Evolutionary conservation across 2,329 filamentous ascomycete genomes (phyloP).

Genomic region (Hymenoscyphus linearis): DNA sequence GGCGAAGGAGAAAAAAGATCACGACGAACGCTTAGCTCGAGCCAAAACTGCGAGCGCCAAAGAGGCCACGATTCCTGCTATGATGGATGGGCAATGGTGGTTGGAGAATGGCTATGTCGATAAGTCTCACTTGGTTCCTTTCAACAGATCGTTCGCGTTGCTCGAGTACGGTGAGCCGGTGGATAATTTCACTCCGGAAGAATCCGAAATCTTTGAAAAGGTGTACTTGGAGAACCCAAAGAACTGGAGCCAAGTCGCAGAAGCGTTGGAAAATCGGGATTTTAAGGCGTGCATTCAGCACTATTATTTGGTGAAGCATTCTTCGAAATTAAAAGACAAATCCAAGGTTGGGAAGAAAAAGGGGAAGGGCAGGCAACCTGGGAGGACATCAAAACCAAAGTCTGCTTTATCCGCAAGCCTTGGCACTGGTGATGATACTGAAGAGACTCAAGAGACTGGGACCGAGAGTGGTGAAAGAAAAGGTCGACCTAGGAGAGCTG

Average conservation of each 20-base stretch:
- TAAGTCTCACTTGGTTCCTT: conserved; percentile 57
- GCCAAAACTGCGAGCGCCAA: conserved; percentile 70
- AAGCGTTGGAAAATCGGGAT: conserved; percentile 59
- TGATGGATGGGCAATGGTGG: conserved; percentile 58
- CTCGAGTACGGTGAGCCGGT: conserved; percentile 69
- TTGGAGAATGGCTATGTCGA: conserved; percentile 57
- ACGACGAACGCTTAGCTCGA: conserved; percentile 57
- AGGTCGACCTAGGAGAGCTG: conserved; percentile 54
- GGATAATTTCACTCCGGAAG: conserved; percentile 70
- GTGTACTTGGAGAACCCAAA: conserved; percentile 72
- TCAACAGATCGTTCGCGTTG: conserved; percentile 60
- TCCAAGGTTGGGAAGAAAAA: conserved; percentile 47
- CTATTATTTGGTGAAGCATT: conserved; percentile 76
- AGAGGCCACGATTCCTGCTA: conserved; percentile 68
- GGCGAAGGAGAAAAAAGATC: conserved; percentile 65
- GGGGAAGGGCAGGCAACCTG: conserved; percentile 38
- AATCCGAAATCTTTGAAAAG: conserved; percentile 66
- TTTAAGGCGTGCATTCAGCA: conserved; percentile 80
- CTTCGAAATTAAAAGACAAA: conserved; percentile 71
- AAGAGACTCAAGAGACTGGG: conserved; percentile 40
- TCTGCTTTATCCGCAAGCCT: conserved; percentile 63
- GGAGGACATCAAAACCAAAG: conserved; percentile 49
- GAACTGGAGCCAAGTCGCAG: conserved; percentile 75
- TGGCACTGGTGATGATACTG: conserved; percentile 42
- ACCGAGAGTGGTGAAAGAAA: conserved; percentile 54